Evolutionary conservation across 306 rosid genomes (phyloP).

Genomic region (Acacia confusa): DNA sequence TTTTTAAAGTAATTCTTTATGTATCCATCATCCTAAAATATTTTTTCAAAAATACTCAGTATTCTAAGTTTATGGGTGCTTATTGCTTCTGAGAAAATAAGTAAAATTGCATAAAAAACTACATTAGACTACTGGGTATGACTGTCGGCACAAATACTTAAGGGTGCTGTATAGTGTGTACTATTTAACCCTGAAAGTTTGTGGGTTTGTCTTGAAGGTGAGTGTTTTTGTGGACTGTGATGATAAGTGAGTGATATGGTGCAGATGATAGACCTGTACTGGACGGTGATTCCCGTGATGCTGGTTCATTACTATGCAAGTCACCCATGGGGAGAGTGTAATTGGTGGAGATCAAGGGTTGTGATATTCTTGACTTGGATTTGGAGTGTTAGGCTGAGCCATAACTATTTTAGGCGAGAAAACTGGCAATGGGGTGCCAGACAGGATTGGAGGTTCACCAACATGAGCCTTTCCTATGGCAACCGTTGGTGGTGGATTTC

Average conservation of each 20-base stretch:
- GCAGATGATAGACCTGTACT: constrained; percentile 91
- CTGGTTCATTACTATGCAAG: constrained; percentile 67
- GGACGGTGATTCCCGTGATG: constrained; percentile 92
- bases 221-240: neutral
- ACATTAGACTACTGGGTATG: too few species aligned
- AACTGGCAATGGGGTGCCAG: constrained; percentile 90
- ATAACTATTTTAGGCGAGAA: constrained; percentile 87
- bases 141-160: too few species aligned
- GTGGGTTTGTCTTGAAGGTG: neutral
- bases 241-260: neutral
- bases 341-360: constrained; percentile 69
- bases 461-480: constrained; percentile 72
- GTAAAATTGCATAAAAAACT: too few species aligned
- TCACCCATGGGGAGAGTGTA: constrained; percentile 69
- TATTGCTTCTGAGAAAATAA: too few species aligned
- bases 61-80: too few species aligned
- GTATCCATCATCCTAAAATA: neutral
- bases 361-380: constrained; percentile 67
- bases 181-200: too few species aligned
- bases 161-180: too few species aligned
- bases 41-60: too few species aligned
- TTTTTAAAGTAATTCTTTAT: too few species aligned
- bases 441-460: constrained; percentile 94
- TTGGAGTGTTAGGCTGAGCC: constrained; percentile 79
- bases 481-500: constrained; percentile 92